Evolutionary conservation across 345 rosid species (phyloP).

Genomic region (Cardamine resedifolia): DNA sequence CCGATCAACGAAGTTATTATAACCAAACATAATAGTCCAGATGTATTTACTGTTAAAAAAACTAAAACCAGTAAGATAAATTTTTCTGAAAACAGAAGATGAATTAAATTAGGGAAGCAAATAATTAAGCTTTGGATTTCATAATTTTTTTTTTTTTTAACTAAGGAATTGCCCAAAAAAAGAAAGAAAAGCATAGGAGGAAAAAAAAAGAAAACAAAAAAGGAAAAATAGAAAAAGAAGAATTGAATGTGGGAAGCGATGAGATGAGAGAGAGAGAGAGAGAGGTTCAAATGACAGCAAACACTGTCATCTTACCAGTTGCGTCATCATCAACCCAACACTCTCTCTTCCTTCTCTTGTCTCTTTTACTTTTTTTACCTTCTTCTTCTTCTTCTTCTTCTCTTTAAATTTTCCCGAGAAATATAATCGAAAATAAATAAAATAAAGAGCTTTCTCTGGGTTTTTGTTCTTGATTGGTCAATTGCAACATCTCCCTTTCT

Average conservation of each 20-base stretch:
- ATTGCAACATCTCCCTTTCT: conserved; percentile 22
- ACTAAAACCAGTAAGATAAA: neutral
- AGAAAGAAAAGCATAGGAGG: neutral
- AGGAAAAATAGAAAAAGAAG: neutral
- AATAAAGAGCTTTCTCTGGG: conserved; percentile 19
- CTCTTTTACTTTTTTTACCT: conserved; percentile 22
- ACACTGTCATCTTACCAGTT: conserved; percentile 50
- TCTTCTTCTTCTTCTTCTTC: neutral
- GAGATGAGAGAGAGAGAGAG: conserved; percentile 52
- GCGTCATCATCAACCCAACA: conserved; percentile 44
- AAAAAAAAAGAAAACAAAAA: neutral
- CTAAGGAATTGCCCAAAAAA: conserved; percentile 25
- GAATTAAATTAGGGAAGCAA: neutral
- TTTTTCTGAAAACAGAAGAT: neutral
- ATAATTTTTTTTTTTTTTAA: no score
- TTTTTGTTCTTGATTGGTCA: conserved; percentile 43
- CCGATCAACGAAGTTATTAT: neutral
- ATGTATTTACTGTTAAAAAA: neutral
- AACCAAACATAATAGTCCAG: neutral
- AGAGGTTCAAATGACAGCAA: conserved; percentile 48
- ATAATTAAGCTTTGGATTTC: no score
- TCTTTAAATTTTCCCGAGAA: conserved; percentile 12
- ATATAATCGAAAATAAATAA: neutral
- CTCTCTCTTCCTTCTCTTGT: neutral
- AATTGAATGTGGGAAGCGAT: conserved; percentile 46